Evolutionary conservation across 23 red algal species (phyloP).

Genomic region (Pyropia yezoensis): DNA sequence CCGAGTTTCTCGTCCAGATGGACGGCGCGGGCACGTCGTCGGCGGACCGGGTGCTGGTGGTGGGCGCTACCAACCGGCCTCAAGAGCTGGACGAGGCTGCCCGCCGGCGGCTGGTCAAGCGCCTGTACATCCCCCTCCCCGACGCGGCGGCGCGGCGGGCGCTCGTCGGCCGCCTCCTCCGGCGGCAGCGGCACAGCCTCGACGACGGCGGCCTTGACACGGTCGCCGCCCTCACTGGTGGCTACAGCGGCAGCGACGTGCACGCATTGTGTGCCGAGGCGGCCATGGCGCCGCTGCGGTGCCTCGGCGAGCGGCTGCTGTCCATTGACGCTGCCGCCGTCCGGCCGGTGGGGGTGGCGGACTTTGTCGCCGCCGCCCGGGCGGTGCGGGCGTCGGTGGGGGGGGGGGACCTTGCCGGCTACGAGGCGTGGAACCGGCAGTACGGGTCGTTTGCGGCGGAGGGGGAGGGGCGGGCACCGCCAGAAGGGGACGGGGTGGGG

Average conservation of each 20-base stretch:
- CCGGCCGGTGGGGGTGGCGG: slow-evolving; percentile 30
- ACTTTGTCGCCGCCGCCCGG: slow-evolving; percentile 53
- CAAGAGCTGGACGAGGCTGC: slow-evolving; percentile 91
- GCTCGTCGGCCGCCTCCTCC: slow-evolving; percentile 39
- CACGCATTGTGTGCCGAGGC: slow-evolving; percentile 89
- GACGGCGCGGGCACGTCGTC: slow-evolving; percentile 70
- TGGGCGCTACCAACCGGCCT: slow-evolving; percentile 94
- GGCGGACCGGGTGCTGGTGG: slow-evolving; percentile 88
- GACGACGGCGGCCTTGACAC: slow-evolving; percentile 28
- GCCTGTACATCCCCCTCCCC: slow-evolving; percentile 94
- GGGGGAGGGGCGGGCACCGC: not conserved
- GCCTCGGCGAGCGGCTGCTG: slow-evolving; percentile 53
- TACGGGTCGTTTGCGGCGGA: slow-evolving; percentile 86
- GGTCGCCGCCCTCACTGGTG: slow-evolving; percentile 31
- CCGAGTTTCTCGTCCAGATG: slow-evolving; percentile 98
- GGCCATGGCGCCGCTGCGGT: slow-evolving; percentile 73
- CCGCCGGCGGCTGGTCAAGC: slow-evolving; percentile 66
- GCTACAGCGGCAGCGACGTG: slow-evolving; percentile 93
- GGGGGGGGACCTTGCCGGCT: slow-evolving; percentile 54
- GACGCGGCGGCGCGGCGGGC: slow-evolving; percentile 45
- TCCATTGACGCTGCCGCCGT: slow-evolving; percentile 51
- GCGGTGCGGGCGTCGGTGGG: slow-evolving; percentile 63
- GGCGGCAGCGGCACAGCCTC: slow-evolving; percentile 40
- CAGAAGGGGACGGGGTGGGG: not conserved
- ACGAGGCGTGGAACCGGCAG: slow-evolving; percentile 73